Percentiles rank a stretch among this genome's conserved stretches.
Evolutionary conservation across 1,284 basidiomycete genomes (phyloP).

Genomic region (Fomes fomentarius): DNA sequence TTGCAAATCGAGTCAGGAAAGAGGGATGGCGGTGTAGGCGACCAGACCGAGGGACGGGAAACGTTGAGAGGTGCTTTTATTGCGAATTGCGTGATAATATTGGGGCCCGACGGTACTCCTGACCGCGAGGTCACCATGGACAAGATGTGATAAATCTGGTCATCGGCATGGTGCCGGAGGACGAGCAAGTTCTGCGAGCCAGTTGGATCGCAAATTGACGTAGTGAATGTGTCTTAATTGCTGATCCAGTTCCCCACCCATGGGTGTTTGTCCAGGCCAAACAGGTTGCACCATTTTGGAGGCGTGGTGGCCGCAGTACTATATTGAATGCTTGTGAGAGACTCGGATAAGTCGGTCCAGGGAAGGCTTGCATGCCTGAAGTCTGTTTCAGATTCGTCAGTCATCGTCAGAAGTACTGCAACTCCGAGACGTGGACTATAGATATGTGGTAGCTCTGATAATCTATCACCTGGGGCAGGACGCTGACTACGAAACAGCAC

Average conservation of each 20-base stretch:
- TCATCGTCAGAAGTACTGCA: no score
- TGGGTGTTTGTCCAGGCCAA: constrained; percentile 4
- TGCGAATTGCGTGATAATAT: not conserved
- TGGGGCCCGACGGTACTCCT: constrained; percentile 8
- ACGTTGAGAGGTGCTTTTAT: constrained; percentile 3
- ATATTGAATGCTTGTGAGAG: not conserved
- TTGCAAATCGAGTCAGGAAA: not conserved
- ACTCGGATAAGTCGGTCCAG: not conserved
- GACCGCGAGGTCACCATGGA: not conserved
- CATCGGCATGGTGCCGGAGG: constrained; percentile 4
- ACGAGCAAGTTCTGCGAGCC: not conserved
- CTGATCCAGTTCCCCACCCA: not conserved
- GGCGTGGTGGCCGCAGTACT: not conserved
- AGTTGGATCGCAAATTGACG: not conserved
- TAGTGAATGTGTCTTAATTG: constrained; percentile 8
- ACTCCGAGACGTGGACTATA: no score
- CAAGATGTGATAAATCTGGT: constrained; percentile 8
- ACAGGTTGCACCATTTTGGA: not conserved
- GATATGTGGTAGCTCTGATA: no score
- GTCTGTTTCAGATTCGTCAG: not conserved
- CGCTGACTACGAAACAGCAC: no score
- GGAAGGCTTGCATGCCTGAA: constrained; percentile 1
- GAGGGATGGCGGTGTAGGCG: not conserved
- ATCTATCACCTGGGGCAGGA: no score
- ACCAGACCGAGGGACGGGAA: constrained; percentile 6